Base-by-base conservation (phyloP, 139 green algal species). In the Auxenochlorella protothecoides region DNA sequence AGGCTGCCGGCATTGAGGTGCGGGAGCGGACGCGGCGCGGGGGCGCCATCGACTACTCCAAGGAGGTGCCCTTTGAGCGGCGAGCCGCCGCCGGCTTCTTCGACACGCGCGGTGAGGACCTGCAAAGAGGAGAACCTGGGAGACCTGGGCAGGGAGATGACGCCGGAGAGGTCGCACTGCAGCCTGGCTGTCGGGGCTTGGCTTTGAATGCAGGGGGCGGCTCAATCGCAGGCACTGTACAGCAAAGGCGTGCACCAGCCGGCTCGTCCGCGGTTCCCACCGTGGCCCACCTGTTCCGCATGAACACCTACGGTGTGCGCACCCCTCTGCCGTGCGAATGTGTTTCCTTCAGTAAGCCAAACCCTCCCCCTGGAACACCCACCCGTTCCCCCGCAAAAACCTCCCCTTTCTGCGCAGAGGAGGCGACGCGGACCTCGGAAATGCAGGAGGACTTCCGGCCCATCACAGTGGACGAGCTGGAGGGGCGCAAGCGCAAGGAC, bases 61-160 rank as follows among this genome's bases (percentile, higher is more conserved):
- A 79, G n/a, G 89, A 97, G 81, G 89, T 96, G 59, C 79, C 93
- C 11, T 98, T 98, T 84, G 92, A 99, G 87, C 83, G 87, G 53
- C 89, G 89, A 79, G 86, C 92, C 10, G 84, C 88, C 15, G 52
- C 85, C 0, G 92, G 95, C 13, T 97, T 98, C 73, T 97, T 92
- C 73, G 91, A 97, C 79, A 89, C 81, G 3, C 27, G 27, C 27
- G 27, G 27, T 44, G 27, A 44, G 27, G 27, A 44, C 27, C 27
- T 44, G 27, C 27, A 1, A 44, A 44, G 27, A 1, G 27, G 27
- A 44, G 27, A 44, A 44, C 27, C 27, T 44, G 27, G 27, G 27
- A 44, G 27, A 44, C 27, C 27, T 44, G 27, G 27, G 27, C 27
- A 44, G 27, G 27, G 27, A 44, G 27, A 44, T 44, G 27, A 44